phyloP scores from a whole-genome alignment of 2,329 filamentous ascomycete species.

The Fusarium oxysporum region DNA sequence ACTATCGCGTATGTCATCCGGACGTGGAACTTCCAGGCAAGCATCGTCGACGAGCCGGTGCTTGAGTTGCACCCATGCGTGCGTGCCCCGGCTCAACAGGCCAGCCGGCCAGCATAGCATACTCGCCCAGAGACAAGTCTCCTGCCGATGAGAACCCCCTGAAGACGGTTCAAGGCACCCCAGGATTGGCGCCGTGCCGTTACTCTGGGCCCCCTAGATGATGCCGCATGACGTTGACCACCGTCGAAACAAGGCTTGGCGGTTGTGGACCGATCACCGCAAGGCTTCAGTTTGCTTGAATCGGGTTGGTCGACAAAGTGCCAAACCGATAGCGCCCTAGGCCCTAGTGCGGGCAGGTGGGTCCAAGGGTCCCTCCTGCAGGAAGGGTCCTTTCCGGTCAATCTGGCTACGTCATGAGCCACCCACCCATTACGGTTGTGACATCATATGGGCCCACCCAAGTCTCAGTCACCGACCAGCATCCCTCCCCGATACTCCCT shows the following conservation, averaged over 20 bases:
- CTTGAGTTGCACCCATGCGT: slow-evolving; percentile 11
- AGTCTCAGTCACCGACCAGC: slow-evolving; percentile 17
- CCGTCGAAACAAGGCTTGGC: slow-evolving; percentile 36
- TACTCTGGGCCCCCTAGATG: slow-evolving; percentile 28
- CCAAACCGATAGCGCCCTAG: slow-evolving; percentile 23
- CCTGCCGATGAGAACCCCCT: neutral
- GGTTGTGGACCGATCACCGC: slow-evolving; percentile 30
- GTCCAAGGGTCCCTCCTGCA: slow-evolving; percentile 47
- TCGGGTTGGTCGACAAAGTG: slow-evolving; percentile 24
- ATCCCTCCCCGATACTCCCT: slow-evolving; percentile 14
- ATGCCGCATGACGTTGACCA: slow-evolving; percentile 47
- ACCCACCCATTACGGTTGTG: neutral
- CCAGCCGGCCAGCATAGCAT: neutral
- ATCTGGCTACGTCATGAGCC: slow-evolving; percentile 26
- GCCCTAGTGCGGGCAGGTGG: slow-evolving; percentile 35
- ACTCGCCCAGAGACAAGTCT: neutral
- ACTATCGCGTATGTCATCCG: slow-evolving; percentile 94
- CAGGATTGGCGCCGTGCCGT: slow-evolving; percentile 6
- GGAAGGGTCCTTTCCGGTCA: slow-evolving; percentile 46
- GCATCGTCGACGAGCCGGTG: slow-evolving; percentile 34
- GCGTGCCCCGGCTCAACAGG: neutral
- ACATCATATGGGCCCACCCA: slow-evolving; percentile 30
- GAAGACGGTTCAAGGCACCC: neutral
- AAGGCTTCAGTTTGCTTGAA: slow-evolving; percentile 27
- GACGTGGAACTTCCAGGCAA: slow-evolving; percentile 36